Base-by-base conservation (phyloP, 176 grass and related monocot genomes). In the Aegilops tauschii region DNA sequence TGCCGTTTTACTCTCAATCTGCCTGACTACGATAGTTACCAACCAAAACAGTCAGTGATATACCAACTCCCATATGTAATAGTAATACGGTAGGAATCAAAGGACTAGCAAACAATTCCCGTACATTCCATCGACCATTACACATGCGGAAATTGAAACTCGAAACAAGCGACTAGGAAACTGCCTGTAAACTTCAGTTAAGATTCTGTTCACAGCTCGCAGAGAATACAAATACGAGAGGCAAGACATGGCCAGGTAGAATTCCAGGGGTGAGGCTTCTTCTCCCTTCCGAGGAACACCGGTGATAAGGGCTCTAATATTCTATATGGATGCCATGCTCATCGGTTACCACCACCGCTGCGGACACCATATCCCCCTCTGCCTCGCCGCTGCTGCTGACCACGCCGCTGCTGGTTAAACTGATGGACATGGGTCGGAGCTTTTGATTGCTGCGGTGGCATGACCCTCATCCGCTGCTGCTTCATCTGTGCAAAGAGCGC, bases 401-500 rank as follows among this genome's bases (percentile, higher is more conserved):
- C 63, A 27, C 35, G 84, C 27, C 25, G 50, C 66, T 80, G 81
- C 58, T 89, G 91, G 49, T 77, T 54, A 76, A 89, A 78, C 61
- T 93, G 89, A 58, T 11, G 87, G 12, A 59, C 67, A 31, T 56
- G 84, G 35, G 49, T 71, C 79, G 80, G 23, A 37, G 45, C 45
- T 4, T 83, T 85, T 69, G 61, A 56, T 42, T 86, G 63, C 85
- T 83, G 91, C 44, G 83, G 89, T 28, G 87, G 73, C 9, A 77
- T 83, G 6, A 56, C 68, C 74, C 61, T 91, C 91, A 90, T 92
- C 36, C 91, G 76, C 35, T 92, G 81, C 28, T 85, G 74, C 87
- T 96, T 90, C 94, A 96, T 96, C 45, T 83, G 87, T 56, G 94
- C 84, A 86, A 96, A 96, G 16, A 96, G 89, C 1, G 91, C 94